Base-by-base conservation (phyloP, 2,329 filamentous ascomycete species). In the Colletotrichum gloeosporioides region DNA sequence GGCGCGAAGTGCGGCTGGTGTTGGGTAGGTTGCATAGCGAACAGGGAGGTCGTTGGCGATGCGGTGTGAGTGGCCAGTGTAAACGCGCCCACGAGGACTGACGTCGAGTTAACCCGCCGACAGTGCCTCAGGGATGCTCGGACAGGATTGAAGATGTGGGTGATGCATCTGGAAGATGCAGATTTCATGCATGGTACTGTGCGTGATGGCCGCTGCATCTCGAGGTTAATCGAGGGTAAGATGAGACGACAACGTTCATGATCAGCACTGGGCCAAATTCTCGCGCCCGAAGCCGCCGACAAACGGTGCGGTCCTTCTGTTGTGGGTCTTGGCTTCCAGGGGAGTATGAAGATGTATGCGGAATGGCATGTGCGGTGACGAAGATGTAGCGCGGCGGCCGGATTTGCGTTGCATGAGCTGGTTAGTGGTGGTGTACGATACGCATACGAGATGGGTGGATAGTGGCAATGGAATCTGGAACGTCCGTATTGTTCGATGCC, bases 191-290 rank as follows among this genome's bases (percentile, higher is more conserved):
- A 76, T 53, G 70, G 39, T 49, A 63, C 36, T 31, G 36, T 66
- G 65, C 62, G 72, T 69, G 59, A 73, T 73, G 64, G 34, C 18
- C 29, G 63, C 70, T 65, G 59, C 70, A 73, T 57, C 59, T 73
- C 44, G 49, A 65, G 59, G 64, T 76, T 36, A 73, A 61, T 49
- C 39, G 39, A 49, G 9, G 39, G 39, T 49, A 49, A 49, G 65
- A 63, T 62, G 44, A 61, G 44, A 76, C 70, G 70, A 36, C 59
- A 36, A 53, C 29, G 18, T 44, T 15, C 44, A 36, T 15, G 57
- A 66, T 76, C 69, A 76, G 70, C 74, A 76, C 70, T 69, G 68
- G 74, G 39, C 31, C 64, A 29, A 69, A 29, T 32, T n/a, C n/a
- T 25, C 55, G 62, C 63, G 44, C 44, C 32, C 25, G 61, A n/a